Percentiles rank a stretch among this genome's conserved stretches.
phyloP scores from a whole-genome alignment of 2,329 filamentous ascomycete genomes.

The Cadophora luteo-olivacea region DNA sequence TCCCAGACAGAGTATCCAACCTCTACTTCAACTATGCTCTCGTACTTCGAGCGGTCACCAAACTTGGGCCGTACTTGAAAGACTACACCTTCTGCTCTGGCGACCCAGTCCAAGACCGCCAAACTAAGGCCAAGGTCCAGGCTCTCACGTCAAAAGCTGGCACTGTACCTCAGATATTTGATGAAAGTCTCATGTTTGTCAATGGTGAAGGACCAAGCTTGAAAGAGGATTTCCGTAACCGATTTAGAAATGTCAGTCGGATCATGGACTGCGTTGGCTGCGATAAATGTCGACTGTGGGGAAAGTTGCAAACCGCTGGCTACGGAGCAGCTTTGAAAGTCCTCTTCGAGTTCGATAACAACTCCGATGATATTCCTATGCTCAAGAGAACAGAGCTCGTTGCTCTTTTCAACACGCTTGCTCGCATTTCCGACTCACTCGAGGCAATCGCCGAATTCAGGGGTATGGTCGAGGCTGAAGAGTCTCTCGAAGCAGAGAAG shows the following conservation, averaged over 20 bases:
- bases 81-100: slow-evolving; percentile 92
- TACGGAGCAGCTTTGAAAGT: slow-evolving; percentile 96
- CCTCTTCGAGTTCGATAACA: slow-evolving; percentile 85
- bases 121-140: slow-evolving; percentile 84
- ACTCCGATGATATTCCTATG: slow-evolving; percentile 66
- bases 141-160: slow-evolving; percentile 74
- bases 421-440: slow-evolving; percentile 82
- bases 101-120: slow-evolving; percentile 77
- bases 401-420: slow-evolving; percentile 92
- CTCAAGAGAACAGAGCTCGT: slow-evolving; percentile 92
- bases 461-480: slow-evolving; percentile 53
- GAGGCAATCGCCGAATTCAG: slow-evolving; percentile 76
- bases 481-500: slow-evolving; percentile 20
- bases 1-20: slow-evolving; percentile 93
- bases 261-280: slow-evolving; percentile 99
- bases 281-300: slow-evolving; percentile 98
- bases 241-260: slow-evolving; percentile 94
- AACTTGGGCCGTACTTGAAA: slow-evolving; percentile 80
- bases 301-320: slow-evolving; percentile 92
- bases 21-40: slow-evolving; percentile 99
- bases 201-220: slow-evolving; percentile 75
- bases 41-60: slow-evolving; percentile 88
- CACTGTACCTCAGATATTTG: slow-evolving; percentile 81
- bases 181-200: slow-evolving; percentile 95
- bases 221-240: slow-evolving; percentile 96